These are phyloP conservation scores for Aristolochia californica DNA, from an alignment of 164 flowering plant genomes.

Conservation along the genomic window DNA sequence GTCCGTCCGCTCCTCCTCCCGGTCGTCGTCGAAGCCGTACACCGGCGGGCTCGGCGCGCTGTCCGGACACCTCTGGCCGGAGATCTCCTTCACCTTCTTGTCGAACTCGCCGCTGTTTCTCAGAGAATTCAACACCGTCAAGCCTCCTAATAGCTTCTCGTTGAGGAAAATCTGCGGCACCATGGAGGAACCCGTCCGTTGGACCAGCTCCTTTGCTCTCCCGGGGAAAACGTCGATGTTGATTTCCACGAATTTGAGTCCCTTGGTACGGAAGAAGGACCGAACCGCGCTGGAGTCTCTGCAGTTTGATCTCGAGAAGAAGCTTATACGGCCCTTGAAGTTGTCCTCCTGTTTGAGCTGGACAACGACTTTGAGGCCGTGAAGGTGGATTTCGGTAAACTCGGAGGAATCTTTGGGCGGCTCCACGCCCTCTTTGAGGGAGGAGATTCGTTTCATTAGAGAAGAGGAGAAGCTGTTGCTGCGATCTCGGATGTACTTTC, in stretches of 20 bases:
- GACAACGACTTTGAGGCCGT: slow-evolving; percentile 68
- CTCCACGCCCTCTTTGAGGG: slow-evolving; percentile 18
- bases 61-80: slow-evolving; percentile 41
- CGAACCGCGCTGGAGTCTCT: slow-evolving; percentile 74
- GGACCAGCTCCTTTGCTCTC: slow-evolving; percentile 59
- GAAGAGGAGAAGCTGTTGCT: slow-evolving; percentile 56
- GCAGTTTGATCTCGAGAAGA: slow-evolving; percentile 83
- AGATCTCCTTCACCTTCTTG: slow-evolving; percentile 42
- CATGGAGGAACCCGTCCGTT: slow-evolving; percentile 41
- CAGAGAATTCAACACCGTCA: slow-evolving; percentile 75
- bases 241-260: slow-evolving; percentile 60
- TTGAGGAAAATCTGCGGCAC: slow-evolving; percentile 90
- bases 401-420: background rate
- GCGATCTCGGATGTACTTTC: slow-evolving; percentile 48
- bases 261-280: slow-evolving; percentile 44
- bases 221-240: slow-evolving; percentile 76
- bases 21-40: slow-evolving; percentile 74
- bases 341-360: slow-evolving; percentile 17
- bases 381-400: slow-evolving; percentile 55
- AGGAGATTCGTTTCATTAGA: slow-evolving; percentile 34
- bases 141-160: slow-evolving; percentile 69
- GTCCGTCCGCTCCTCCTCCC: slow-evolving; percentile 34
- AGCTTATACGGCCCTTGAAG: slow-evolving; percentile 57
- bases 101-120: slow-evolving; percentile 69
- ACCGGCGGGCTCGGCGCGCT: slow-evolving; percentile 59